phyloP scores from a whole-genome alignment of 805 yeast genomes.

The Candida incommunis region DNA sequence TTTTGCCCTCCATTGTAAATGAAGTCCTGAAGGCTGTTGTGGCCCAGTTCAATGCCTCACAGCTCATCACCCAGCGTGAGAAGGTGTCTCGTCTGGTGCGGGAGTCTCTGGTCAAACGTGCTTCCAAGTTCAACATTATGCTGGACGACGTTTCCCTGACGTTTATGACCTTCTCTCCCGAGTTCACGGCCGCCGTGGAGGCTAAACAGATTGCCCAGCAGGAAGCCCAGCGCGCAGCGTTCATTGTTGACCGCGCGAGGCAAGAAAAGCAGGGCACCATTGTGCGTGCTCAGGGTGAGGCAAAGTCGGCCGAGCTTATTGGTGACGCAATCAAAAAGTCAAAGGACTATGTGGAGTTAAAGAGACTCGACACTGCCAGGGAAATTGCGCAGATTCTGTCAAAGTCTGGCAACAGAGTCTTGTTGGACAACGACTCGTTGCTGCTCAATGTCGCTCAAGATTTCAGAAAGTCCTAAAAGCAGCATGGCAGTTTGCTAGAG shows the following conservation, averaged over 20 bases:
- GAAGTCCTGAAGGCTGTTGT: conserved; percentile 94
- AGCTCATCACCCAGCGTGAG: conserved; percentile 97
- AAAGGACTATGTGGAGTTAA: conserved; percentile 89
- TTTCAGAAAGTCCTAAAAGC: conserved; percentile 30
- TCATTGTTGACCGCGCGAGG: conserved; percentile 88
- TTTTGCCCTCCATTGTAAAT: conserved; percentile 93
- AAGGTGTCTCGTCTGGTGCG: conserved; percentile 83
- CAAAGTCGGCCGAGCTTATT: conserved; percentile 91
- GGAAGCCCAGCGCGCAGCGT: conserved; percentile 98
- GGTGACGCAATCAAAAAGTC: conserved; percentile 98
- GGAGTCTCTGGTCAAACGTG: conserved; percentile 84
- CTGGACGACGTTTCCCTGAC: conserved; percentile 96
- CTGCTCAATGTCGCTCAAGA: conserved; percentile 80
- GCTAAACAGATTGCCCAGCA: conserved; percentile 99
- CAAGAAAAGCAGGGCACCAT: conserved; percentile 97
- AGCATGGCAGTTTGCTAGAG: too few relatives aligned
- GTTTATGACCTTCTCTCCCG: conserved; percentile 94
- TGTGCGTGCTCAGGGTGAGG: conserved; percentile 97
- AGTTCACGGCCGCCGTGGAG: conserved; percentile 94
- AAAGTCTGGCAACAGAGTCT: conserved; percentile 78
- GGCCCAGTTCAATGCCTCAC: conserved; percentile 97
- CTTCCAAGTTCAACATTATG: conserved; percentile 70
- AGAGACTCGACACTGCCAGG: conserved; percentile 92
- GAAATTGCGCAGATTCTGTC: conserved; percentile 84
- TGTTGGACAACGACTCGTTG: conserved; percentile 84